phyloP scores from a whole-genome alignment of 345 rosid species.

The Populus simonii region DNA sequence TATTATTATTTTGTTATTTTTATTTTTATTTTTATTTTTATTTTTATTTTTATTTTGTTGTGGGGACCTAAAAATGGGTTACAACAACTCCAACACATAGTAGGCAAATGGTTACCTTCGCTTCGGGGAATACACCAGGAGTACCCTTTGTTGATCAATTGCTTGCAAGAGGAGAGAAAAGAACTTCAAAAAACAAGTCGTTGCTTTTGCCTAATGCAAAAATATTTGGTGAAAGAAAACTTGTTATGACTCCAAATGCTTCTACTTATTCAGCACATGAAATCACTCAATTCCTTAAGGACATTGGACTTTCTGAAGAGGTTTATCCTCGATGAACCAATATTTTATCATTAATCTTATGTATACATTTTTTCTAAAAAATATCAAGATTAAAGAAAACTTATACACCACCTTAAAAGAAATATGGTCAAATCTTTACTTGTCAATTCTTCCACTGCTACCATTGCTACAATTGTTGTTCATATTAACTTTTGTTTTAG shows the following conservation, averaged over 20 bases:
- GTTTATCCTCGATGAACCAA: conserved; percentile 30
- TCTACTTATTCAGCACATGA: conserved; percentile 48
- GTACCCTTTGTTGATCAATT: conserved; percentile 79
- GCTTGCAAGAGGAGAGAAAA: conserved; percentile 64
- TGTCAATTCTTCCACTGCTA: neutral
- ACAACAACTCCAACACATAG: conserved; percentile 99
- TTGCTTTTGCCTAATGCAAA: conserved; percentile 76
- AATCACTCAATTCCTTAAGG: conserved; percentile 43
- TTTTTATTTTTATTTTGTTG: no score
- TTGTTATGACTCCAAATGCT: conserved; percentile 47
- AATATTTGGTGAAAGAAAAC: conserved; percentile 40
- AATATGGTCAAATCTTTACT: neutral
- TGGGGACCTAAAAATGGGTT: no score
- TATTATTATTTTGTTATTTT: no score
- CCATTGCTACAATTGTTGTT: neutral
- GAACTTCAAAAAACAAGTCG: conserved; percentile 75
- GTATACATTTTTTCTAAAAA: no score
- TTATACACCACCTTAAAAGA: neutral
- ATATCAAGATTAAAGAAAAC: neutral
- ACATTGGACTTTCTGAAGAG: conserved; percentile 65
- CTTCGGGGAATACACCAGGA: conserved; percentile 64
- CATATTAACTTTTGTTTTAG: neutral
- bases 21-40: no score
- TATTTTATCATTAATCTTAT: no score
- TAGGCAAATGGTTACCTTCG: conserved; percentile 59